These are phyloP conservation scores for Venturia carpophila DNA, from an alignment of 2,329 filamentous ascomycete species.

Conservation along the genomic window DNA sequence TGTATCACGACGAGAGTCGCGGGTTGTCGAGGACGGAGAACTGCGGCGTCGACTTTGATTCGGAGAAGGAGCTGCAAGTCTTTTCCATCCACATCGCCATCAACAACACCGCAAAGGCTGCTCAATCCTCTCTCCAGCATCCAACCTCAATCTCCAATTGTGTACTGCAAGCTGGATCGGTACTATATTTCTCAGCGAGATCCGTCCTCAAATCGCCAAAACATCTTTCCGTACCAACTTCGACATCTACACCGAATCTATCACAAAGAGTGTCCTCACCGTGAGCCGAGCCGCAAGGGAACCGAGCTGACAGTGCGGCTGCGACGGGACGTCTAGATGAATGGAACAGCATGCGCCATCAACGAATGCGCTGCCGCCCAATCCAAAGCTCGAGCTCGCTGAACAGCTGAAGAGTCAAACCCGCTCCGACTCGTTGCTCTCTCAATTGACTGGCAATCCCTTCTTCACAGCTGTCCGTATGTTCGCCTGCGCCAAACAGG, in stretches of 20 bases:
- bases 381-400: slow-evolving; percentile 27
- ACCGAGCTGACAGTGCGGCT: not conserved
- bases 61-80: not conserved
- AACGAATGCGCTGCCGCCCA: slow-evolving; percentile 24
- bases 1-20: not conserved
- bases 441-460: slow-evolving; percentile 42
- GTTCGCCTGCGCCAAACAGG: slow-evolving; percentile 30
- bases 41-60: not conserved
- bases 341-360: slow-evolving; percentile 32
- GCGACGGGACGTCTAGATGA: not conserved
- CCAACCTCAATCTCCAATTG: not conserved
- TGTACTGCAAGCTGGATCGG: not conserved
- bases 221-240: not conserved
- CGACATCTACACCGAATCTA: no score
- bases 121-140: no score
- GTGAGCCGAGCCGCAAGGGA: not conserved
- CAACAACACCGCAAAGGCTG: not conserved
- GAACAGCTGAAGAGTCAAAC: slow-evolving; percentile 31
- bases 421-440: slow-evolving; percentile 33
- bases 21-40: not conserved
- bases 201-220: not conserved
- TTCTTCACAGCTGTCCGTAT: slow-evolving; percentile 48
- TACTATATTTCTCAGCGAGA: not conserved
- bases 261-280: not conserved
- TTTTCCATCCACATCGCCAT: not conserved